phyloP scores from a whole-genome alignment of 2,329 filamentous ascomycete species.

The Ophiocordyceps camponoti-floridani region DNA sequence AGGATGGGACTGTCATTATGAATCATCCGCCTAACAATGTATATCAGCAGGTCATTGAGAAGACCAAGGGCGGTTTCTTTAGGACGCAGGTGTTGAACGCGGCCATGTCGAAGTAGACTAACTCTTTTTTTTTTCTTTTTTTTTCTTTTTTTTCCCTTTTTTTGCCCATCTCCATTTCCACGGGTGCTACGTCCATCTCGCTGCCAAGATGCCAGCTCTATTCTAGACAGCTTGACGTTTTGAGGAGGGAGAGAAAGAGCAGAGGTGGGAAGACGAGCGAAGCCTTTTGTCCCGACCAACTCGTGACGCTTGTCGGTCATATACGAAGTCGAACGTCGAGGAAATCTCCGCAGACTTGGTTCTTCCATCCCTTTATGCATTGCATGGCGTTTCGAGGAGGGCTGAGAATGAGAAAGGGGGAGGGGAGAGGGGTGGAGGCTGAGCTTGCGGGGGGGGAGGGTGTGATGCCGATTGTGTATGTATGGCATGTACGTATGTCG shows the following conservation, averaged over 20 bases:
- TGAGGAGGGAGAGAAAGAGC: not conserved
- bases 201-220: no score
- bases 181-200: not conserved
- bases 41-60: constrained; percentile 98
- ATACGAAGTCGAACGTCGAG: not conserved
- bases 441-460: not conserved
- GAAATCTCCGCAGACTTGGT: not conserved
- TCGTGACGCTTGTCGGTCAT: not conserved
- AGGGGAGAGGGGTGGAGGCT: no score
- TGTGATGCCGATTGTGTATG: not conserved
- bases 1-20: constrained; percentile 97
- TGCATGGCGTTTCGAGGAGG: constrained; percentile 16
- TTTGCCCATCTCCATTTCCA: not conserved
- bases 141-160: not conserved
- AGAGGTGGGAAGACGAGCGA: not conserved
- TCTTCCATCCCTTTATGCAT: constrained; percentile 21
- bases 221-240: not conserved
- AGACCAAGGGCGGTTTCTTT: constrained; percentile 98
- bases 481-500: no score
- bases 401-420: not conserved
- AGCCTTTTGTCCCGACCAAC: no score
- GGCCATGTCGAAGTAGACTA: constrained; percentile 35
- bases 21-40: constrained; percentile 98
- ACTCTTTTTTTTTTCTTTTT: not conserved
- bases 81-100: constrained; percentile 80